Base-by-base conservation (phyloP, 371 early-diverging fungal species). In the Lichtheimia ornata region DNA sequence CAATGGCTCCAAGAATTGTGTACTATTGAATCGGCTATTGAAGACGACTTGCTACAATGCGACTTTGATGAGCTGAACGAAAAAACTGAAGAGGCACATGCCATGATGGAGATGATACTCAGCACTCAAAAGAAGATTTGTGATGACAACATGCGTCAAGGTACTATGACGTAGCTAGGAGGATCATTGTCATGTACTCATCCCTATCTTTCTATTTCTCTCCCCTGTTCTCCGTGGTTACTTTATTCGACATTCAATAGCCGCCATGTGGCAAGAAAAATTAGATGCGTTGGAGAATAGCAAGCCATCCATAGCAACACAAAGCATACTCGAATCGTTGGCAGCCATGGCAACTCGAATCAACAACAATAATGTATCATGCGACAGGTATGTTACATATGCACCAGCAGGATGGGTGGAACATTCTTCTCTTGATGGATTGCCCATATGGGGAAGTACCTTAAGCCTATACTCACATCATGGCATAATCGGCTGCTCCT, bases 211-310 rank as follows among this genome's bases (percentile, higher is more conserved):
- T 15, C 13, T 35, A 30, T 35, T 50, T 25, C 25, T 25, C 25
- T 25, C 28, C 18, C 30, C 35, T 53, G 22, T 15, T 49, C 28
- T 28, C 20, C n/a, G 22, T 40, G n/a, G 35, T 35, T 35, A 11
- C 35, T 35, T 35, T 35, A 35, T 35, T 35, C 35, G 35, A 35
- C n/a, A 17, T 50, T 58, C 24, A 42, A 35, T 35, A 59, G 59
- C 59, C 35, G 59, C 50, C 30, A 40, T 55, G 49, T 61, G 62
- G 62, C 62, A 61, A 61, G 56, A 61, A n/a, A 61, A 47, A 35
- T 13, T 61, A 13, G 60, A 64, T 53, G 56, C 55, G 18, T 56
- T 59, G 5, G 59, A 55, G 17, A 35, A 56, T 7, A 58, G 42
- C 7, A 53, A 59, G 43, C 35, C 54, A 22, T 54, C 54, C 54